Base-by-base conservation (phyloP, 2,329 filamentous ascomycete genomes). In the Fusarium nodosum region DNA sequence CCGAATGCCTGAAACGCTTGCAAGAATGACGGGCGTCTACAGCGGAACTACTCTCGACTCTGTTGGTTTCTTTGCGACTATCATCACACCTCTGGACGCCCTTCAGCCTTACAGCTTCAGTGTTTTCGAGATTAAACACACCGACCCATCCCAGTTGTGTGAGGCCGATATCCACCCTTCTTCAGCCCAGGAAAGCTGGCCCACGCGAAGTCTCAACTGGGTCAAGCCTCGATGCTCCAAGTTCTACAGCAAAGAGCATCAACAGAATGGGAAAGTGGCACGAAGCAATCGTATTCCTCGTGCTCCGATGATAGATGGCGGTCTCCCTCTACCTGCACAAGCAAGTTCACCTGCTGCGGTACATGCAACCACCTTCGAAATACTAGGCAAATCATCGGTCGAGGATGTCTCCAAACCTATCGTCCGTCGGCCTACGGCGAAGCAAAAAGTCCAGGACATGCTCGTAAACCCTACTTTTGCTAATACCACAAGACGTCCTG, bases 21-120 rank as follows among this genome's bases (percentile, higher is more conserved):
- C 86, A 41, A 83, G 83, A 55, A 85, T 89, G 73, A 83, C 84
- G 2, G 87, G 87, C n/a, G 86, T 89, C 11, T 82, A 86, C 67
- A 87, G 83, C 63, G 88, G 87, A 48, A 84, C 83, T 5, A 79
- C 82, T 3, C 81, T 88, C 30, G 82, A 84, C 57, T 83, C 85
- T 2, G 83, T 89, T 7, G 87, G 87, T 56, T 89, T 88, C 79
- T 90, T 90, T 69, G 85, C 87, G 41, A 87, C 87, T 68, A 86
- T 89, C 65, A 83, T 90, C 59, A 85, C 87, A 53, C 84, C 84
- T 6, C 82, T 88, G 22, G 85, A 87, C 45, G 78, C 83, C 8
- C 71, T 85, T 20, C 77, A 79, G 5, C 75, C 83, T 4, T 86
- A 84, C 60, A 76, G 79, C 18, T 86, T 88, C 74, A 78, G 79